phyloP scores from a whole-genome alignment of 2,329 filamentous ascomycete genomes.

The Cryphonectria radicalis region DNA sequence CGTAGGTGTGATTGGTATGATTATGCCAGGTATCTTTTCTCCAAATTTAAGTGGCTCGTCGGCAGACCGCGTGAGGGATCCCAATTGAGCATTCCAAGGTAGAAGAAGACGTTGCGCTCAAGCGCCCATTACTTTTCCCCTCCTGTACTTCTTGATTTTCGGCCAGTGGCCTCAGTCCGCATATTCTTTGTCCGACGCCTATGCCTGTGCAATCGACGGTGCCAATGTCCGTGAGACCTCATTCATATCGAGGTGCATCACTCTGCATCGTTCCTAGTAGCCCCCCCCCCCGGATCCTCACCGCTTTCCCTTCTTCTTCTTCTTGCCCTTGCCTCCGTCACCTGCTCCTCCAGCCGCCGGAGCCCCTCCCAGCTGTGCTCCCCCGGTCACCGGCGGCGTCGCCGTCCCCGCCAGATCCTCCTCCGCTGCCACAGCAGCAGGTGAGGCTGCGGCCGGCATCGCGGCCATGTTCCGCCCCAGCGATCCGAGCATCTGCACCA shows the following conservation, averaged over 20 bases:
- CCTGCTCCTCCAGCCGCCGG: slow-evolving; percentile 42
- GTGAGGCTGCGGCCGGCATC: slow-evolving; percentile 41
- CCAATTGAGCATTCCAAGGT: neutral
- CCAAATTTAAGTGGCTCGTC: neutral
- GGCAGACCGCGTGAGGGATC: neutral
- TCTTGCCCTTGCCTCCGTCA: slow-evolving; percentile 63
- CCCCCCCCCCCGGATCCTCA: slow-evolving; percentile 43
- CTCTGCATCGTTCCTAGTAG: neutral
- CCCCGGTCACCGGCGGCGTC: slow-evolving; percentile 24
- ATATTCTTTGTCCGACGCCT: neutral
- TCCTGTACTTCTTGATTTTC: neutral
- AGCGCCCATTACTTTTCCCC: neutral
- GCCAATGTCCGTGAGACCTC: neutral
- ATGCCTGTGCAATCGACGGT: neutral
- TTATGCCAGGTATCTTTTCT: neutral
- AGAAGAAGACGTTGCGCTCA: neutral
- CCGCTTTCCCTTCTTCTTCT: slow-evolving; percentile 71
- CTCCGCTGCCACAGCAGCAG: slow-evolving; percentile 19
- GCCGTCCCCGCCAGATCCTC: slow-evolving; percentile 11
- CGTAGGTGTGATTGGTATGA: neutral
- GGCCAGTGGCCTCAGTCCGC: neutral
- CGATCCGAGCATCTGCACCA: slow-evolving; percentile 77
- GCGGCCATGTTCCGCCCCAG: slow-evolving; percentile 73
- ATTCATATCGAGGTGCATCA: neutral
- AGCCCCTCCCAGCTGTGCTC: slow-evolving; percentile 23